A percentile compares a stretch with the other conserved stretches of the same genome.
Conservation (phyloP, 139 green algal species). For the Chlamydomonas applanata region DNA sequence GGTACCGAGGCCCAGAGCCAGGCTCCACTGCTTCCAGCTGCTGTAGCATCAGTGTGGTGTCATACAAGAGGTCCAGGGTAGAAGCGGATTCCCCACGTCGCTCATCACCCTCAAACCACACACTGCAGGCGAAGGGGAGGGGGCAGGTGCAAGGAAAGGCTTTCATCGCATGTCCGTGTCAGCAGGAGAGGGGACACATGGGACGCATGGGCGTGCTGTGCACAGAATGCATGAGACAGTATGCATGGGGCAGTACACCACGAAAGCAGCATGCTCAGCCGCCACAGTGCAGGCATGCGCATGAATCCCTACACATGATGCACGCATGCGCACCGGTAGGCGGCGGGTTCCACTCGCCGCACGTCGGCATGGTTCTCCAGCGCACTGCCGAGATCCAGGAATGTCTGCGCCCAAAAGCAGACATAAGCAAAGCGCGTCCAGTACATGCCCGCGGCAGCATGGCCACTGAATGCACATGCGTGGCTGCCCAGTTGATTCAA, state of each 20-base stretch:
- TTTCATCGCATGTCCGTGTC: not conserved
- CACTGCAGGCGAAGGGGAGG: conserved; percentile 17
- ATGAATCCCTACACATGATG: too few species aligned
- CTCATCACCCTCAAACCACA: conserved; percentile 56
- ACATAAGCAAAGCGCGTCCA: not conserved
- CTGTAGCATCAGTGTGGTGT: conserved; percentile 67
- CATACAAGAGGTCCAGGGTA: conserved; percentile 76
- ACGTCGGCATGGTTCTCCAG: conserved; percentile 45
- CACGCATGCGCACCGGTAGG: conserved; percentile 49
- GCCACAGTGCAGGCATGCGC: too few species aligned
- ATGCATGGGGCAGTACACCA: too few species aligned
- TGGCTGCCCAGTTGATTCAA: too few species aligned
- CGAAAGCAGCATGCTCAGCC: too few species aligned
- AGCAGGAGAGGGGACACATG: not conserved
- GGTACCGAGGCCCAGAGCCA: conserved; percentile 55
- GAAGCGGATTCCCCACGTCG: not conserved
- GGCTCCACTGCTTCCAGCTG: conserved; percentile 76
- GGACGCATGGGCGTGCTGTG: too few species aligned
- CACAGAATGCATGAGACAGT: not conserved
- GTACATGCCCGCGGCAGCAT: not conserved
- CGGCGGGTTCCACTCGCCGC: conserved; percentile 48
- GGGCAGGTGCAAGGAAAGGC: too few species aligned
- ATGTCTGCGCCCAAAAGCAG: conserved; percentile 37
- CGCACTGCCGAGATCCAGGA: conserved; percentile 55
- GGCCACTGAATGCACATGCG: too few species aligned